phyloP scores from a whole-genome alignment of 2,329 filamentous ascomycete species.

The Colletotrichum paranaense region DNA sequence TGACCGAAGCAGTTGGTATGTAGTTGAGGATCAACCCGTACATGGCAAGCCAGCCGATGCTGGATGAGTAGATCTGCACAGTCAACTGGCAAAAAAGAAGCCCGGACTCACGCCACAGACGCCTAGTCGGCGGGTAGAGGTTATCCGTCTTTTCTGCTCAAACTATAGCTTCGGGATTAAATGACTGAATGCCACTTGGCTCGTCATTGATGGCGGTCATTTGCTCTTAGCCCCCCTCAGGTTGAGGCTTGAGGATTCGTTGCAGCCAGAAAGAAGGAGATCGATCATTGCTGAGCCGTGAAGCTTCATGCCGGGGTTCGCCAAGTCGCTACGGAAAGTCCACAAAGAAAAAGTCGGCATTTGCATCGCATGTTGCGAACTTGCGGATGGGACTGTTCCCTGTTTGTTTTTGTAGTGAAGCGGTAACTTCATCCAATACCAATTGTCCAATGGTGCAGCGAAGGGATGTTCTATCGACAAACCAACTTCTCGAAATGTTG shows the following conservation, averaged over 20 bases:
- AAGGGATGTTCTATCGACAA: background rate
- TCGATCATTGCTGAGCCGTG: background rate
- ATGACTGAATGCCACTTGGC: background rate
- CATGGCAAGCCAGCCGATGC: slow-evolving; percentile 1
- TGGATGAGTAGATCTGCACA: slow-evolving; percentile 13
- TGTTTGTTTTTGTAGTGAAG: background rate
- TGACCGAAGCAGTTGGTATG: background rate
- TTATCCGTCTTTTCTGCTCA: slow-evolving; percentile 22
- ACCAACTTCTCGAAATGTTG: background rate
- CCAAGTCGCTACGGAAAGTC: background rate
- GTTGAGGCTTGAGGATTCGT: slow-evolving; percentile 1
- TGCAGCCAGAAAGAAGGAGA: background rate
- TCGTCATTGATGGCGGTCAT: background rate
- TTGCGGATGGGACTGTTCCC: background rate
- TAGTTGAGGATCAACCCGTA: slow-evolving; percentile 11
- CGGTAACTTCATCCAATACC: background rate
- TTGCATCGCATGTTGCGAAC: background rate
- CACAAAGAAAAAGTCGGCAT: background rate
- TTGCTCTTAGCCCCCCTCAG: slow-evolving; percentile 3
- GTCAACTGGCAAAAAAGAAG: background rate
- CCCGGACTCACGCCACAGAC: slow-evolving; percentile 25
- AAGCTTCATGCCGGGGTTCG: background rate
- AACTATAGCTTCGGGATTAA: slow-evolving; percentile 10
- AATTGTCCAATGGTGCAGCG: background rate
- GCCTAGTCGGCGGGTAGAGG: slow-evolving; percentile 24